These are phyloP conservation scores for Podospora fimiseda DNA, from an alignment of 495 filamentous ascomycete species.

Conservation along the genomic window DNA sequence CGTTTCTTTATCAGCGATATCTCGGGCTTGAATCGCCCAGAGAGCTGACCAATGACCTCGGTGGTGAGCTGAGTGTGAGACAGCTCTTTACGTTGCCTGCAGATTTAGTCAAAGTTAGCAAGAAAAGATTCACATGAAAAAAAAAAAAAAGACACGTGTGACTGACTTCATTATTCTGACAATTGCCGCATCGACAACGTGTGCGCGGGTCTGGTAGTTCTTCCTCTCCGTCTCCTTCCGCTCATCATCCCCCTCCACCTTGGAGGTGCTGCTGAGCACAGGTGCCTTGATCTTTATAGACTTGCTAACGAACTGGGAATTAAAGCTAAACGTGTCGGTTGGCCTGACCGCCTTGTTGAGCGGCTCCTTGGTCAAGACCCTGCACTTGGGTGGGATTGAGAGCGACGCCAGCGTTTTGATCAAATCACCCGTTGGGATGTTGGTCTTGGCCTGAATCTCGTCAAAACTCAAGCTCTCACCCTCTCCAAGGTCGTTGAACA, in stretches of 20 bases:
- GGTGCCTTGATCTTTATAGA: constrained; percentile 73
- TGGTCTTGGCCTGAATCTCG: constrained; percentile 76
- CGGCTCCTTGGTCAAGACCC: constrained; percentile 76
- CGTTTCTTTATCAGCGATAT: constrained; percentile 85
- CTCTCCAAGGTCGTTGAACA: constrained; percentile 75
- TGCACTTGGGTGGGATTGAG: constrained; percentile 76
- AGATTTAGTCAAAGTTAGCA: constrained; percentile 3
- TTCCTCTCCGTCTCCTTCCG: constrained; percentile 81
- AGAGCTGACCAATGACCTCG: constrained; percentile 78
- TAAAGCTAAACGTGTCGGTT: constrained; percentile 78
- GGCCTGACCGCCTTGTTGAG: constrained; percentile 74
- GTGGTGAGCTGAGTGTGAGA: constrained; percentile 72
- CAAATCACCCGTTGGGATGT: constrained; percentile 74
- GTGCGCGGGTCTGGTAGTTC: constrained; percentile 70
- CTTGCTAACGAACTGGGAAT: constrained; percentile 73
- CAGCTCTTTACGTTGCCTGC: constrained; percentile 82
- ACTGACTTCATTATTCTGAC: constrained; percentile 93
- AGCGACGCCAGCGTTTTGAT: constrained; percentile 77
- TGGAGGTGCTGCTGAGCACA: constrained; percentile 67
- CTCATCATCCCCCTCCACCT: constrained; percentile 79
- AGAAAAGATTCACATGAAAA: constrained; percentile 1
- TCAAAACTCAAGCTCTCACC: constrained; percentile 67
- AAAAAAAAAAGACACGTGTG: too few relatives aligned
- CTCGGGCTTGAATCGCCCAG: constrained; percentile 78
- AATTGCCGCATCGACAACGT: constrained; percentile 79